These are phyloP conservation scores for Boehmeria nivea DNA, from an alignment of 306 rosid genomes.

Conservation along the genomic window DNA sequence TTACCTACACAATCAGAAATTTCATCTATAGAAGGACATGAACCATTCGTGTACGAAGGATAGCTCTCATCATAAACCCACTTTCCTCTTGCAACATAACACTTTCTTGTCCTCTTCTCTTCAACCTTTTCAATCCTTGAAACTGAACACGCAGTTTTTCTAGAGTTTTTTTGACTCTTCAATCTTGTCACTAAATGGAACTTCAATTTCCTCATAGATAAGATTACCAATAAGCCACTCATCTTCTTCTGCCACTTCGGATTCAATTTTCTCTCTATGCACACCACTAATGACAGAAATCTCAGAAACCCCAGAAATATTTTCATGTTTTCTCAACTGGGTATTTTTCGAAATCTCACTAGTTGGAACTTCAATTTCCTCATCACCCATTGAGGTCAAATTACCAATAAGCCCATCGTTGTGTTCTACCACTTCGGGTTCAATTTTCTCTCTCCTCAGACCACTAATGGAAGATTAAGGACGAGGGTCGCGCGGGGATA, in stretches of 20 bases:
- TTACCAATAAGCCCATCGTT: conserved; percentile 21
- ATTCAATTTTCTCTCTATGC: conserved; percentile 19
- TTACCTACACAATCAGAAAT: conserved; percentile 79
- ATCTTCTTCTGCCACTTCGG: conserved; percentile 25
- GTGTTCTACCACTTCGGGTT: conserved; percentile 26
- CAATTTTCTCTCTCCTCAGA: conserved; percentile 15
- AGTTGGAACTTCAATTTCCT: conserved; percentile 9
- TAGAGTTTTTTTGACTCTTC: conserved; percentile 22
- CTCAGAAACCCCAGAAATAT: conserved; percentile 30
- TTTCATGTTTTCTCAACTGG: conserved; percentile 34
- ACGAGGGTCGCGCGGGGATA: too few relatives aligned
- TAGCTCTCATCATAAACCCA: conserved; percentile 83
- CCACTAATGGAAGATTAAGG: conserved; percentile 23
- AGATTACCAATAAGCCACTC: conserved; percentile 23
- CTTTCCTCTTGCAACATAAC: conserved; percentile 65
- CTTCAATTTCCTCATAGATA: conserved; percentile 20
- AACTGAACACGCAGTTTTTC: conserved; percentile 20
- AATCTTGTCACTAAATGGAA: conserved; percentile 12
- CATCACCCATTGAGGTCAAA: conserved; percentile 26
- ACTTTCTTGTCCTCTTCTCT: conserved; percentile 31
- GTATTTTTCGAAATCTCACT: conserved; percentile 24
- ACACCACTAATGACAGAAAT: conserved; percentile 23
- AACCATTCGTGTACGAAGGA: conserved; percentile 51
- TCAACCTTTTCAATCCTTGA: conserved; percentile 20
- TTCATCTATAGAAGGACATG: conserved; percentile 86